phyloP scores from a whole-genome alignment of 768 basidiomycete genomes.

The Filobasidium floriforme region DNA sequence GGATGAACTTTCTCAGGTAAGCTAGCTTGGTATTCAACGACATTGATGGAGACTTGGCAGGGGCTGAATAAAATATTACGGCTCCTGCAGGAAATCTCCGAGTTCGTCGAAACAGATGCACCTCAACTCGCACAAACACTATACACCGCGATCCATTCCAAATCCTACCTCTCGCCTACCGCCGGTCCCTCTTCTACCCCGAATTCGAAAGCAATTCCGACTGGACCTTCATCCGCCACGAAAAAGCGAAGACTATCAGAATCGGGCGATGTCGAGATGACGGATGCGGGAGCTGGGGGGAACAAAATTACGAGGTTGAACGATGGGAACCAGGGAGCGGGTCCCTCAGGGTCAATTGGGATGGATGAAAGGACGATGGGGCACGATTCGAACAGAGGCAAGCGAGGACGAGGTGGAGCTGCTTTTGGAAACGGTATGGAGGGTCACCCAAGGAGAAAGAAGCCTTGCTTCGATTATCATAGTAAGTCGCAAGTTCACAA shows the following conservation, averaged over 20 bases:
- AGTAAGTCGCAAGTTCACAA: slow-evolving; percentile 53
- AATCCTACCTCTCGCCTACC: slow-evolving; percentile 24
- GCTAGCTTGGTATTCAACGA: too few species aligned
- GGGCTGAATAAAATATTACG: slow-evolving; percentile 10
- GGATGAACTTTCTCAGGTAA: slow-evolving; percentile 64
- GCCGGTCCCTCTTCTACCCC: slow-evolving; percentile 1
- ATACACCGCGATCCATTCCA: slow-evolving; percentile 61
- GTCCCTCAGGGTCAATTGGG: not conserved
- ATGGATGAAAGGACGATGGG: not conserved
- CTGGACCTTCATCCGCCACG: slow-evolving; percentile 3
- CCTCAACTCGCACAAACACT: slow-evolving; percentile 53
- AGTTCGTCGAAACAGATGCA: slow-evolving; percentile 80
- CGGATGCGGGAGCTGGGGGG: not conserved
- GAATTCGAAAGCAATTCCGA: slow-evolving; percentile 1
- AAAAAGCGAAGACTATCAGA: slow-evolving; percentile 16
- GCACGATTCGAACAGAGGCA: not conserved
- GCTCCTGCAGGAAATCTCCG: slow-evolving; percentile 66
- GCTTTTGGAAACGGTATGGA: not conserved
- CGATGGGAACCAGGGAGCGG: slow-evolving; percentile 1
- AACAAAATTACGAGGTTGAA: slow-evolving; percentile 12
- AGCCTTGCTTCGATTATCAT: slow-evolving; percentile 84
- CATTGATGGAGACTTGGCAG: too few species aligned
- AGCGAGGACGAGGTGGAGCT: not conserved
- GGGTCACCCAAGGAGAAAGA: slow-evolving; percentile 47
- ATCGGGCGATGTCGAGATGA: slow-evolving; percentile 7